These are phyloP conservation scores for Loxodes magnus DNA, from an alignment of 73 alveolate species.

Conservation along the genomic window DNA sequence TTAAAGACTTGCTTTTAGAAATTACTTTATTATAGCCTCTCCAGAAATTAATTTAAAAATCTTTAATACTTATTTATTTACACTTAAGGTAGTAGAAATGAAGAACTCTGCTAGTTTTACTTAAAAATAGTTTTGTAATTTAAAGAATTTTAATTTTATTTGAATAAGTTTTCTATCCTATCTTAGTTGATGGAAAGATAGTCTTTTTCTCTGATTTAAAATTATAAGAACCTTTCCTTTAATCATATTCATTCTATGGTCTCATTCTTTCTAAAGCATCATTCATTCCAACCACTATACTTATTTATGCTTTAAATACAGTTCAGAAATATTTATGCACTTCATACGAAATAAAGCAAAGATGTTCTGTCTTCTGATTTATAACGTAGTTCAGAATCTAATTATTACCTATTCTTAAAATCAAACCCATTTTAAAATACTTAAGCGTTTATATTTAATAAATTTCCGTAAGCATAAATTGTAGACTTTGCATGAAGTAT, in stretches of 20 bases:
- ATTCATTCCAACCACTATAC: conserved; percentile 12
- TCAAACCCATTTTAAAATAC: conserved; percentile 22
- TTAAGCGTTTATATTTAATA: conserved; percentile 14
- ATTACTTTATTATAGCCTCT: too few relatives aligned
- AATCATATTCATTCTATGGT: conserved; percentile 15
- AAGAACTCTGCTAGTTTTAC: too few relatives aligned
- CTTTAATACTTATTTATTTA: too few relatives aligned
- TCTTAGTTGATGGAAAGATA: too few relatives aligned
- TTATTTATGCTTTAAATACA: conserved; percentile 20
- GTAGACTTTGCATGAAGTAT: conserved; percentile 37
- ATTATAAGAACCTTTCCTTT: conserved; percentile 25
- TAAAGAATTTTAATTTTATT: too few relatives aligned
- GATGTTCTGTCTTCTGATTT: conserved; percentile 9
- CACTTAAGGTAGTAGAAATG: too few relatives aligned
- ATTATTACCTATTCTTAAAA: conserved; percentile 29
- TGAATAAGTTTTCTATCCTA: too few relatives aligned
- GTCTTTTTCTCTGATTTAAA: too few relatives aligned
- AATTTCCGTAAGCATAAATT: conserved; percentile 29
- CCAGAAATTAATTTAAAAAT: too few relatives aligned
- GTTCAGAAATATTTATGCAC: conserved; percentile 10
- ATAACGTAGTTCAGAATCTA: conserved; percentile 26
- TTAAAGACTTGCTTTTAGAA: too few relatives aligned
- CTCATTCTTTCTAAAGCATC: conserved; percentile 18
- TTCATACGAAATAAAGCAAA: neutral
- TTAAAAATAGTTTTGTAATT: too few relatives aligned